phyloP scores from a whole-genome alignment of 441 rosid genomes.

The Gossypium davidsonii region DNA sequence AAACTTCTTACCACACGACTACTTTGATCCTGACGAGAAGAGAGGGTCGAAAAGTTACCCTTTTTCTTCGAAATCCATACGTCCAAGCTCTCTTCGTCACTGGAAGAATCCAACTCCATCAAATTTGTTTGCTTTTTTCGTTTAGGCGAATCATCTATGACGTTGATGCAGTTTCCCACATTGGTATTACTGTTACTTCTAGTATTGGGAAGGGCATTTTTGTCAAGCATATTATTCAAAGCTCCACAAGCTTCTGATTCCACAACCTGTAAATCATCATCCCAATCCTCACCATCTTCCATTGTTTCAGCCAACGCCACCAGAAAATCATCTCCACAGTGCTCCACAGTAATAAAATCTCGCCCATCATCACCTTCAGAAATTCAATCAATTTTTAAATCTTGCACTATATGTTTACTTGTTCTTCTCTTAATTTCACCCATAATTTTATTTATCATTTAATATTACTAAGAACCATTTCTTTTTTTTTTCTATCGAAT shows the following conservation, averaged over 20 bases:
- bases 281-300: constrained; percentile 84
- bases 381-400: constrained; percentile 1
- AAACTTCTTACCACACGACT: constrained; percentile 38
- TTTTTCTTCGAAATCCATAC: constrained; percentile 20
- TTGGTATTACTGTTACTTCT: constrained; percentile 15
- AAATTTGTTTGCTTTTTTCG: constrained; percentile 27
- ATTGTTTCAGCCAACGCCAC: constrained; percentile 74
- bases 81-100: constrained; percentile 37
- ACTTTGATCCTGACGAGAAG: not conserved
- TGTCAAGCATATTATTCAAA: constrained; percentile 48
- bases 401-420: not conserved
- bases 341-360: constrained; percentile 78
- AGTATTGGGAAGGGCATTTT: constrained; percentile 17
- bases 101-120: constrained; percentile 58
- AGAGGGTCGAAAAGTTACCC: constrained; percentile 10
- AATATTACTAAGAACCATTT: not conserved
- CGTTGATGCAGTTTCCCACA: constrained; percentile 24
- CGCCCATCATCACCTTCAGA: constrained; percentile 73
- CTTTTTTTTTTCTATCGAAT: not conserved
- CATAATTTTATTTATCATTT: not conserved
- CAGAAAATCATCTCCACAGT: constrained; percentile 81
- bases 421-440: not conserved
- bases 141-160: constrained; percentile 53
- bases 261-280: constrained; percentile 62
- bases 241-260: constrained; percentile 84